phyloP scores from a whole-genome alignment of 768 basidiomycete species.

The Favolaschia claudopus region DNA sequence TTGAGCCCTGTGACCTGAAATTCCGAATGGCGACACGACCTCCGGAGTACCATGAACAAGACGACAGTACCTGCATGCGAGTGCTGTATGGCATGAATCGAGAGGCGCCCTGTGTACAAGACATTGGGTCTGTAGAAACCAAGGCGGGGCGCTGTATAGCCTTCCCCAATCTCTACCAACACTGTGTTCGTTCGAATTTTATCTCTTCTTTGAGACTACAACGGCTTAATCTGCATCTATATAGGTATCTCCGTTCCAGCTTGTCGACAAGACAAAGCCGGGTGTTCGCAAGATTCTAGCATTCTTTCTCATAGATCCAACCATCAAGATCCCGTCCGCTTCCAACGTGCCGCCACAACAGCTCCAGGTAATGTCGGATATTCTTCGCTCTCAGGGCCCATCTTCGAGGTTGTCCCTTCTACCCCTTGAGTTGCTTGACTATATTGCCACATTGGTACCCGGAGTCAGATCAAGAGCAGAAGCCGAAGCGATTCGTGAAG shows the following conservation, averaged over 20 bases:
- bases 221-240: neutral
- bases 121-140: constrained; percentile 30
- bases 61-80: constrained; percentile 12
- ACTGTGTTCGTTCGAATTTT: constrained; percentile 27
- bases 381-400: neutral
- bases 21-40: constrained; percentile 37
- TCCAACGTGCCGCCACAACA: constrained; percentile 38
- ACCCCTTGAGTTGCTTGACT: constrained; percentile 3
- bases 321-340: constrained; percentile 33
- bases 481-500: constrained; percentile 33
- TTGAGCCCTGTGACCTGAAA: constrained; percentile 35
- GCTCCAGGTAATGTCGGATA: constrained; percentile 21
- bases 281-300: constrained; percentile 50
- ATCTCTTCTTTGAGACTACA: neutral
- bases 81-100: constrained; percentile 17
- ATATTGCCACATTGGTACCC: neutral
- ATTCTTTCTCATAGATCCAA: constrained; percentile 49
- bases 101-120: constrained; percentile 17
- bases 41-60: constrained; percentile 33
- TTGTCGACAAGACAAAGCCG: constrained; percentile 42
- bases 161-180: constrained; percentile 41
- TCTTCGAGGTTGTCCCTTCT: constrained; percentile 13
- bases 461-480: constrained; percentile 32
- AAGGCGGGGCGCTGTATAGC: constrained; percentile 31
- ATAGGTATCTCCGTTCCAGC: constrained; percentile 38